A percentile compares a stretch with the other conserved stretches of the same genome.
These are phyloP conservation scores for Crithidia bombi DNA, from an alignment of 208 protist species.

Conservation along the genomic window DNA sequence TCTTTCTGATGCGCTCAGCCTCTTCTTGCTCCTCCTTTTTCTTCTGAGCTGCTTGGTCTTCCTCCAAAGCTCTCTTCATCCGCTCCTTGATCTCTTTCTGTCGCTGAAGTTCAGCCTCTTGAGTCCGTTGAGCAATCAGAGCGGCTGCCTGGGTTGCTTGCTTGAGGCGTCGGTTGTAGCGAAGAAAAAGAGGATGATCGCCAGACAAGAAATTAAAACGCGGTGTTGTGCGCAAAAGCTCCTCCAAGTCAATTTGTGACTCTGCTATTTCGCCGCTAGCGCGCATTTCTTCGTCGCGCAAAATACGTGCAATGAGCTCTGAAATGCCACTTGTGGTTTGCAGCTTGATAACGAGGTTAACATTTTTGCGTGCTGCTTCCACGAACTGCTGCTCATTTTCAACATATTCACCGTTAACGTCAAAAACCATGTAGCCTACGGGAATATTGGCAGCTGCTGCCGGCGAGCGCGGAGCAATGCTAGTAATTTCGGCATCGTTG, in stretches of 20 bases:
- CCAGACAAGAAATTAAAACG: conserved; percentile 81
- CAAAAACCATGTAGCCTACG: conserved; percentile 67
- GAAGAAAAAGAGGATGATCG: conserved; percentile 75
- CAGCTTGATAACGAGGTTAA: conserved; percentile 75
- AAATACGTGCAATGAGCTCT: conserved; percentile 73
- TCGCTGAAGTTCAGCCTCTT: conserved; percentile 64
- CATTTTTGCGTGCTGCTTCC: conserved; percentile 36
- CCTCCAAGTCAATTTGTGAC: conserved; percentile 56
- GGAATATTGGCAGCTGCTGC: conserved; percentile 69
- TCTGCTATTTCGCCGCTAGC: conserved; percentile 15
- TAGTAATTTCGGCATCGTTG: conserved; percentile 71
- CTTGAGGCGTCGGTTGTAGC: conserved; percentile 67
- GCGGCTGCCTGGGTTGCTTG: conserved; percentile 57
- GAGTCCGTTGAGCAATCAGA: conserved; percentile 58
- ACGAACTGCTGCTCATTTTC: conserved; percentile 61
- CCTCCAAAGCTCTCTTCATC: conserved; percentile 52
- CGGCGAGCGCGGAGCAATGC: conserved; percentile 45
- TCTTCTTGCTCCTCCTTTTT: conserved; percentile 36
- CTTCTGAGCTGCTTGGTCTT: conserved; percentile 28
- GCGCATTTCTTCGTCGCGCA: conserved; percentile 57
- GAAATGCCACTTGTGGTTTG: conserved; percentile 66
- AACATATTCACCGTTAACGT: conserved; percentile 80
- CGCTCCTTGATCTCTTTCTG: conserved; percentile 57
- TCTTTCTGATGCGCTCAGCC: conserved; percentile 17
- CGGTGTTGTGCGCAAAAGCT: conserved; percentile 73